phyloP scores from a whole-genome alignment of 768 basidiomycete genomes.

The Lyophyllum shimeji region DNA sequence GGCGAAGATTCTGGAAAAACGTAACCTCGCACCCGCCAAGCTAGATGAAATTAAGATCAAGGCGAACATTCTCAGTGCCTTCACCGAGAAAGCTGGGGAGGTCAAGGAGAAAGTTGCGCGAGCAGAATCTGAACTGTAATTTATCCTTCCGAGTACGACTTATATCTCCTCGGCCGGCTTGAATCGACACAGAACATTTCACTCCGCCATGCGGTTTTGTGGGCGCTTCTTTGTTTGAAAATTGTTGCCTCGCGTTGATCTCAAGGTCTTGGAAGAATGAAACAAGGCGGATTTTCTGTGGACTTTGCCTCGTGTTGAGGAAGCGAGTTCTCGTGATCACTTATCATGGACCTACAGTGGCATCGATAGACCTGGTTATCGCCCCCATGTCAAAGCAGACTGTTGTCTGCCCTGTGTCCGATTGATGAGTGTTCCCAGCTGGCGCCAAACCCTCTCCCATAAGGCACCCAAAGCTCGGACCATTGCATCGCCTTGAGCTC shows the following conservation, averaged over 20 bases:
- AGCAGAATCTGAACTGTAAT: constrained; percentile 45
- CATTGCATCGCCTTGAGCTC: not conserved
- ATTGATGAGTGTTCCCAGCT: constrained; percentile 6
- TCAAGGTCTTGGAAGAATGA: constrained; percentile 4
- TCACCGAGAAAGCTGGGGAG: constrained; percentile 43
- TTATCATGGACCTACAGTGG: constrained; percentile 8
- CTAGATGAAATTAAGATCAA: constrained; percentile 94
- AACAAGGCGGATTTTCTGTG: not conserved
- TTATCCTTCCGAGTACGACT: not conserved
- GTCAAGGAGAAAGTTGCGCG: constrained; percentile 34
- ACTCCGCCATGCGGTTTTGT: not conserved
- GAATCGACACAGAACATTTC: not conserved
- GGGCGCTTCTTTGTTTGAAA: constrained; percentile 7
- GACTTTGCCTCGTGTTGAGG: constrained; percentile 28
- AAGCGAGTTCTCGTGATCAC: constrained; percentile 31
- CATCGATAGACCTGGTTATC: constrained; percentile 17
- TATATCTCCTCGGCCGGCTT: not conserved
- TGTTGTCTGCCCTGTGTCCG: not conserved
- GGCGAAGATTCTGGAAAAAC: constrained; percentile 73
- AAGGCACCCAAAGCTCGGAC: constrained; percentile 2
- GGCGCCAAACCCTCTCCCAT: constrained; percentile 7
- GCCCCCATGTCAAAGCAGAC: constrained; percentile 7
- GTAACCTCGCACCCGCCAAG: constrained; percentile 73
- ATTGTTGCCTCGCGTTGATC: constrained; percentile 14
- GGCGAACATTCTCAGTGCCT: constrained; percentile 78